These are phyloP conservation scores for Phialophora expanda DNA, from an alignment of 2,329 filamentous ascomycete genomes.

Conservation along the genomic window DNA sequence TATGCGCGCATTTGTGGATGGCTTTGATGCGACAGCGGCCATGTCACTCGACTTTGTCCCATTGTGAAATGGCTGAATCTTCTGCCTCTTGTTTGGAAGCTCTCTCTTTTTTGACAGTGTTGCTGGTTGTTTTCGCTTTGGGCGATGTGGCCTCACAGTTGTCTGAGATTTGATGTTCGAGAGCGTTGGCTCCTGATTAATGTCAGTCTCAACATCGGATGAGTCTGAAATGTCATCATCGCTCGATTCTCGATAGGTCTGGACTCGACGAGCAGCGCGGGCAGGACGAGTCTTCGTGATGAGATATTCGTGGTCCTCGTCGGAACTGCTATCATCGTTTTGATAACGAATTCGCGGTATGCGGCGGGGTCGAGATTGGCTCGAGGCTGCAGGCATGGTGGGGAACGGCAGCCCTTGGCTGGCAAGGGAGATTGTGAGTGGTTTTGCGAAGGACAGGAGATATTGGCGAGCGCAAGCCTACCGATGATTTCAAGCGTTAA, in stretches of 20 bases:
- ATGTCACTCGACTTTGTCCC: not conserved
- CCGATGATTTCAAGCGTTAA: not conserved
- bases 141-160: constrained; percentile 10
- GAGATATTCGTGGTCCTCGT: constrained; percentile 21
- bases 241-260: constrained; percentile 33
- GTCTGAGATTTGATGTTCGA: constrained; percentile 1
- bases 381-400: constrained; percentile 13
- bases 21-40: not conserved
- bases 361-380: constrained; percentile 22
- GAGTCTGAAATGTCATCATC: constrained; percentile 10
- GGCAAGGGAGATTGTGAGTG: not conserved
- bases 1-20: constrained; percentile 42
- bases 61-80: constrained; percentile 8
- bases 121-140: not conserved
- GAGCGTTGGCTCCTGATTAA: not conserved
- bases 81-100: constrained; percentile 26
- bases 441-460: not conserved
- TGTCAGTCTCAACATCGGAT: constrained; percentile 17
- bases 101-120: constrained; percentile 13
- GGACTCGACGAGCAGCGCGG: constrained; percentile 27
- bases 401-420: not conserved
- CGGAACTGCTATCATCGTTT: constrained; percentile 23
- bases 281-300: constrained; percentile 15
- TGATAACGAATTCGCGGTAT: constrained; percentile 24
- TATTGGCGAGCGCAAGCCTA: not conserved